These are phyloP conservation scores for Acanthamoeba culbertsoni DNA, from an alignment of 208 protist species.

Conservation along the genomic window DNA sequence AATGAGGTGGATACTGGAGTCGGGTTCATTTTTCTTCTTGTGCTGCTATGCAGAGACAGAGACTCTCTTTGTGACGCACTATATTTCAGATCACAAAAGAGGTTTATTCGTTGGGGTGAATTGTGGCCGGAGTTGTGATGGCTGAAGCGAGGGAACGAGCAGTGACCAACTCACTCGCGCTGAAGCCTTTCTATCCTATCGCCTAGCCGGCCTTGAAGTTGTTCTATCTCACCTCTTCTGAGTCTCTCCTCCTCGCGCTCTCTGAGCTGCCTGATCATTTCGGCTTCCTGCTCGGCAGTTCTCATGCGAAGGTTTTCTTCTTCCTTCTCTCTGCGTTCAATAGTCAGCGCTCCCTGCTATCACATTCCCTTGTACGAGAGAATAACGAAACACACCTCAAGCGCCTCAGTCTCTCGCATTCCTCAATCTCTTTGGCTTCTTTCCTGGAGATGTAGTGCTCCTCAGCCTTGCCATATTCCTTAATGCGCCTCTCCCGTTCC, in stretches of 20 bases:
- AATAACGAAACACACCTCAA: neutral
- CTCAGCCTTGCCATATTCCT: neutral
- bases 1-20: too few species aligned
- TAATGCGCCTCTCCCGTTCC: constrained; percentile 12
- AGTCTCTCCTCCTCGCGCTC: neutral
- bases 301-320: neutral
- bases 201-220: neutral
- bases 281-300: neutral
- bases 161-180: neutral
- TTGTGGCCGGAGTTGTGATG: neutral
- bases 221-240: neutral
- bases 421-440: neutral
- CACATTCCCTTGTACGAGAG: neutral
- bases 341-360: neutral
- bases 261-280: neutral
- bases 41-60: neutral
- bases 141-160: neutral
- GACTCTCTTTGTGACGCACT: too few species aligned
- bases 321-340: neutral
- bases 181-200: neutral
- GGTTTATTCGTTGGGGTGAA: neutral
- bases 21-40: neutral
- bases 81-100: neutral
- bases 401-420: neutral
- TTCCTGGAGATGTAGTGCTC: neutral